Percentiles rank a stretch among this genome's conserved stretches.
These are phyloP conservation scores for Candida palmyrensis DNA, from an alignment of 805 yeast genomes.

Conservation along the genomic window DNA sequence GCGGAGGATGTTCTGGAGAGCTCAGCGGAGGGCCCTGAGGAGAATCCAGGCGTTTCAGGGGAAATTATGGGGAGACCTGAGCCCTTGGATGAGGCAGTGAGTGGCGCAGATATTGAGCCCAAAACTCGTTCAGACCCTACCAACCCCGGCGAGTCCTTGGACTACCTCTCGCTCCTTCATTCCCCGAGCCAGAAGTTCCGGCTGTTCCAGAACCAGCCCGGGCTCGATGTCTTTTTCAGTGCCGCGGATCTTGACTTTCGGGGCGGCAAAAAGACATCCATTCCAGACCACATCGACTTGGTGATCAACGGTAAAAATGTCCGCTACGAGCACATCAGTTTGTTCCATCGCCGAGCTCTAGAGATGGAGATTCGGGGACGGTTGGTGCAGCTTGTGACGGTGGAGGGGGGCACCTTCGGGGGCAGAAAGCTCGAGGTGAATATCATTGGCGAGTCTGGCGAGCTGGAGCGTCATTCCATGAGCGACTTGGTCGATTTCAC, in stretches of 20 bases:
- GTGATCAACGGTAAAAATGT: constrained; percentile 32
- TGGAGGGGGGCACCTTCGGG: constrained; percentile 58
- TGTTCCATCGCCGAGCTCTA: constrained; percentile 35
- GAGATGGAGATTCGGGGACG: constrained; percentile 22
- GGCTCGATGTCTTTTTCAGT: constrained; percentile 35
- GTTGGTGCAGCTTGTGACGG: constrained; percentile 36
- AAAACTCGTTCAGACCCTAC: background rate
- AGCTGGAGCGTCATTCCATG: too few species aligned
- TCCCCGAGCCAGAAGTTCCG: constrained; percentile 21
- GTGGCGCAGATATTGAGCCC: background rate
- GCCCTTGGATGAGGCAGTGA: background rate
- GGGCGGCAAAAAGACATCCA: constrained; percentile 27
- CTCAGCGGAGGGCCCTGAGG: constrained; percentile 3
- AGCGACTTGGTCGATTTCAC: constrained; percentile 16
- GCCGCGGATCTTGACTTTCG: constrained; percentile 35
- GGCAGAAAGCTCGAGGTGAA: constrained; percentile 49
- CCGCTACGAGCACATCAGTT: constrained; percentile 39
- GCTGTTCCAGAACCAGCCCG: constrained; percentile 34
- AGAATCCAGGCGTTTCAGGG: constrained; percentile 4
- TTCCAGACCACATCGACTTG: constrained; percentile 37
- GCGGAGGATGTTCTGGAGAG: constrained; percentile 4
- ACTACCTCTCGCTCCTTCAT: constrained; percentile 1
- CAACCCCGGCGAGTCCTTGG: background rate
- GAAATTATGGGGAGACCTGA: constrained; percentile 3
- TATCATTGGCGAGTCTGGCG: constrained; percentile 42